Base-by-base conservation (phyloP, 768 basidiomycete species). In the Rhodotorula graminis region DNA sequence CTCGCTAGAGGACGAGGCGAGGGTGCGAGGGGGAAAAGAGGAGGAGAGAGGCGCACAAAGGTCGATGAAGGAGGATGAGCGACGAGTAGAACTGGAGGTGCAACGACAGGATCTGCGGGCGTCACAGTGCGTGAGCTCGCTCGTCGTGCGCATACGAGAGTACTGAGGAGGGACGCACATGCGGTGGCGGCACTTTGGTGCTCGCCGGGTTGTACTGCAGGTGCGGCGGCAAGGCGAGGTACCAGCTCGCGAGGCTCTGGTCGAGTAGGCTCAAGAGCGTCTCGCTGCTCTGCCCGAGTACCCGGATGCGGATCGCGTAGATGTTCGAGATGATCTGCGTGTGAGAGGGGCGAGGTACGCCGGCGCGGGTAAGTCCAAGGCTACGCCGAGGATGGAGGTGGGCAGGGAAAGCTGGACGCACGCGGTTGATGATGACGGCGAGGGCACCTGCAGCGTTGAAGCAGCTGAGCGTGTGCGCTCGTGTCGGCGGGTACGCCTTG, bases 1-100 rank as follows among this genome's bases (percentile, higher is more conserved):
- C 37, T 25, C 25, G n/a, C 3, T n/a, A n/a, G n/a, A n/a, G n/a
- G n/a, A n/a, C n/a, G n/a, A n/a, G n/a, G n/a, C 10, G 40, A 0
- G 10, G 2, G 25, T 23, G 27, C 50, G 31, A 40, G 9, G 18
- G 6, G 21, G 31, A 3, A 21, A 25, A 33, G n/a, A n/a, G n/a
- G n/a, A n/a, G n/a, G n/a, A n/a, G n/a, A n/a, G 3, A 27, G 19
- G 61, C 77, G 57, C 57, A 80, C 79, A 80, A 80, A 11, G 80
- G 80, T 1, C 80, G 79, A 59, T 81, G 79, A 0, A 81, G 74
- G 21, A 81, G 72, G 19, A 80, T 78, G 25, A 81, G 67, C 15
- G 79, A 73, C 52, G 72, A 77, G 72, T 79, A 80, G 69, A 79
- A 81, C 55, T 79, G 77, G 40, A 79, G 71, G 59, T 81, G 80